phyloP scores from a whole-genome alignment of 2,329 filamentous ascomycete species.

The Venturia aucupariae region DNA sequence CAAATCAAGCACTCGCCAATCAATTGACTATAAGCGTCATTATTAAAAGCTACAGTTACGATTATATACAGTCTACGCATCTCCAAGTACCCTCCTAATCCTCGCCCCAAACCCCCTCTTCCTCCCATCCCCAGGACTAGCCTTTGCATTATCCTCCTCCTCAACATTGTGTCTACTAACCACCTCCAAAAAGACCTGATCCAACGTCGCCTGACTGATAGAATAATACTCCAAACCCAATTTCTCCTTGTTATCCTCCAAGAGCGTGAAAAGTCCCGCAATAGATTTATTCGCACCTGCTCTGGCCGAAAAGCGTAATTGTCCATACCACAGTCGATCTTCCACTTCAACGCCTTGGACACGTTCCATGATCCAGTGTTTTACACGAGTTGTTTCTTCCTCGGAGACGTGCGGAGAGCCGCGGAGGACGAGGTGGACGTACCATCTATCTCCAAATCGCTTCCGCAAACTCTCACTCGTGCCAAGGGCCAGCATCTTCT shows the following conservation, averaged over 20 bases:
- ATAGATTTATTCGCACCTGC: constrained; percentile 38
- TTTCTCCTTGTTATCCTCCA: constrained; percentile 60
- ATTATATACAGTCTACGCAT: neutral
- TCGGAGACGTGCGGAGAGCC: constrained; percentile 64
- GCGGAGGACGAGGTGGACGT: constrained; percentile 71
- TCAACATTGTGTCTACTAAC: constrained; percentile 70
- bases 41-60: no score
- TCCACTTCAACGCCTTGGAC: constrained; percentile 62
- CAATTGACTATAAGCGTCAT: no score
- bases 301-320: constrained; percentile 71
- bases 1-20: no score
- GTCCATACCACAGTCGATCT: constrained; percentile 70
- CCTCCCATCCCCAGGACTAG: neutral
- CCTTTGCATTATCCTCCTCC: constrained; percentile 49
- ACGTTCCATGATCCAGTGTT: constrained; percentile 52
- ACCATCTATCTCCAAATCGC: constrained; percentile 67
- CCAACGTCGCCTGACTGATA: constrained; percentile 76
- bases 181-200: constrained; percentile 84
- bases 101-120: constrained; percentile 5
- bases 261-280: constrained; percentile 57
- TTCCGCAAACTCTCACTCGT: constrained; percentile 62
- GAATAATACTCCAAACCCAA: constrained; percentile 79
- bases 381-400: constrained; percentile 58
- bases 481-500: constrained; percentile 76
- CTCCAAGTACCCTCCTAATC: neutral